Conservation (phyloP, 2,329 filamentous ascomycete genomes). For the Xylariaceae sp. region DNA sequence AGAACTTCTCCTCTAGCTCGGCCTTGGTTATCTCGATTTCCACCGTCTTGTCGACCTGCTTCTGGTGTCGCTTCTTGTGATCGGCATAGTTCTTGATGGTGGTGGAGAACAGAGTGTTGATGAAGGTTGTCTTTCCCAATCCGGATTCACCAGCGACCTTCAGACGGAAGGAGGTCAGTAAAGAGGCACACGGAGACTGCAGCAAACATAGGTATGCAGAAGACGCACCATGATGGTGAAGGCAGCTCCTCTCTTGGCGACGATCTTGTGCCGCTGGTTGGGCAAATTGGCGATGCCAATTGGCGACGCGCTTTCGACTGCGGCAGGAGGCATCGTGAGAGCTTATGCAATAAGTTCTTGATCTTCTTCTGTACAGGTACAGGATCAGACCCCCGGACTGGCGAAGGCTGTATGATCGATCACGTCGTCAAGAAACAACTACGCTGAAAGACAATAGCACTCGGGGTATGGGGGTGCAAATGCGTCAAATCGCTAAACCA, state of each 20-base stretch:
- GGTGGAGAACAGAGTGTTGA: slow-evolving; percentile 99
- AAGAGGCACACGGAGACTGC: background rate
- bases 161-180: slow-evolving; percentile 4
- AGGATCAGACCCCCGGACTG: slow-evolving; percentile 12
- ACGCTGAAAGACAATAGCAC: background rate
- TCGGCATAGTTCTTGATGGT: slow-evolving; percentile 99
- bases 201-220: no score
- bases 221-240: slow-evolving; percentile 94
- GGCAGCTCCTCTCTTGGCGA: slow-evolving; percentile 81
- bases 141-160: slow-evolving; percentile 98
- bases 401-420: slow-evolving; percentile 7
- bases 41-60: slow-evolving; percentile 99
- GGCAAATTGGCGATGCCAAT: slow-evolving; percentile 69
- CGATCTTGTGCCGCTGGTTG: slow-evolving; percentile 71
- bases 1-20: slow-evolving; percentile 99
- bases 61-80: slow-evolving; percentile 97
- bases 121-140: slow-evolving; percentile 98
- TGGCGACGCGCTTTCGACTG: slow-evolving; percentile 31
- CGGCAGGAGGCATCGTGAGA: slow-evolving; percentile 46
- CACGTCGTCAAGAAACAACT: slow-evolving; percentile 15
- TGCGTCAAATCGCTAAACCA: background rate
- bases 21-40: slow-evolving; percentile 99
- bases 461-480: background rate
- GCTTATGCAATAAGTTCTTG: slow-evolving; percentile 6
- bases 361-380: slow-evolving; percentile 7